A percentile compares a stretch with the other conserved stretches of the same genome.
Evolutionary conservation across 2,329 filamentous ascomycete species (phyloP).

Genomic region (Colletotrichum trifolii): DNA sequence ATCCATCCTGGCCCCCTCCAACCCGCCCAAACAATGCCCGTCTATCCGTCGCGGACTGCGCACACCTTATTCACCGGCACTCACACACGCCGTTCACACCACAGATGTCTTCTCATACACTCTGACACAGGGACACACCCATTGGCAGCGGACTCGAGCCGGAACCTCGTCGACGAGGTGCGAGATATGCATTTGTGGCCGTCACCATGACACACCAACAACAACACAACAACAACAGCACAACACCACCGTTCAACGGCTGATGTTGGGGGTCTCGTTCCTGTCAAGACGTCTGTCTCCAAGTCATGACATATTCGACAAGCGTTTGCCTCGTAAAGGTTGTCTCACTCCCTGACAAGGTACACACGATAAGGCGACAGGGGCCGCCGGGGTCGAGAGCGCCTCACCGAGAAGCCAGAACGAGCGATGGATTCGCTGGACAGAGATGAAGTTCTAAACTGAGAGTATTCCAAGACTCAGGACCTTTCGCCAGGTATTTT

Average conservation of each 20-base stretch:
- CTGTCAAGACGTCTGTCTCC: constrained; percentile 29
- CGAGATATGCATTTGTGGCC: constrained; percentile 5
- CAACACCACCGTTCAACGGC: too few species aligned
- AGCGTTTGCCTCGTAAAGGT: constrained; percentile 9
- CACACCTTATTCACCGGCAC: constrained; percentile 16
- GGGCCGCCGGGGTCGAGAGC: constrained; percentile 14
- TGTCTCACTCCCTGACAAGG: constrained; percentile 25
- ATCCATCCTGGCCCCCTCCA: background rate
- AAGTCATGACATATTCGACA: constrained; percentile 31
- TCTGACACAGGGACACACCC: constrained; percentile 9
- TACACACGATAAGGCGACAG: constrained; percentile 14
- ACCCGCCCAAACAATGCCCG: constrained; percentile 21
- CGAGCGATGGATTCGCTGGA: constrained; percentile 16
- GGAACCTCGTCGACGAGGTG: constrained; percentile 16
- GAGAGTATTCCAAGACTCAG: constrained; percentile 5
- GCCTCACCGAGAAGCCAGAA: constrained; percentile 16
- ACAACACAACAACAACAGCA: background rate
- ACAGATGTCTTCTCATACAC: background rate
- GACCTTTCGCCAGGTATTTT: constrained; percentile 6
- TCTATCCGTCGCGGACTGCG: constrained; percentile 6
- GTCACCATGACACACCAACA: constrained; percentile 14
- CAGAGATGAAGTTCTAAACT: too few species aligned
- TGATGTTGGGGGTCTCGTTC: background rate
- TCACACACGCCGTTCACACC: constrained; percentile 15
- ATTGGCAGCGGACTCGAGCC: constrained; percentile 16